These are phyloP conservation scores for Trametes cingulata DNA, from an alignment of 768 basidiomycete genomes.

Conservation along the genomic window DNA sequence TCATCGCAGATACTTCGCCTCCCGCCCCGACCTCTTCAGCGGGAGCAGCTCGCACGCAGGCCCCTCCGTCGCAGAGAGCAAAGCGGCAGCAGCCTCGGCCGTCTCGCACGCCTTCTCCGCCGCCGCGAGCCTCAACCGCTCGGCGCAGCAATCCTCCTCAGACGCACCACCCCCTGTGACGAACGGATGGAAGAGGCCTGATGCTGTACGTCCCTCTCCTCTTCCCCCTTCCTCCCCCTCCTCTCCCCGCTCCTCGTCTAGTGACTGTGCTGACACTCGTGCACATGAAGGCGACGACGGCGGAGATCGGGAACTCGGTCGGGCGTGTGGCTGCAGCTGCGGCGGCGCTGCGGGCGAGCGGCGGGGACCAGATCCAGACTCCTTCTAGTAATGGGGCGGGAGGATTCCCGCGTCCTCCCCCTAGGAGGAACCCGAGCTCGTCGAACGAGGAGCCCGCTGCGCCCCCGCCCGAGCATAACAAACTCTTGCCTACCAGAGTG, in stretches of 20 bases:
- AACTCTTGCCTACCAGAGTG: conserved; percentile 28
- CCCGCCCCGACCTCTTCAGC: conserved; percentile 63
- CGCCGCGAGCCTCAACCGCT: neutral
- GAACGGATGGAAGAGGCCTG: conserved; percentile 21
- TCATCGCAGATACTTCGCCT: conserved; percentile 62
- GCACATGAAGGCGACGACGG: conserved; percentile 24
- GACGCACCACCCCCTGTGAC: conserved; percentile 5
- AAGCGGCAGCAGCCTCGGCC: conserved; percentile 22
- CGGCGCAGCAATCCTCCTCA: neutral
- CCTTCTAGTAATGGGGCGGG: neutral
- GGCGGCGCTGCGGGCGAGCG: conserved; percentile 37
- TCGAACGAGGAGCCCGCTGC: conserved; percentile 20
- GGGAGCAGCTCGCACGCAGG: conserved; percentile 1
- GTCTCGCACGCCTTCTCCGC: conserved; percentile 21
- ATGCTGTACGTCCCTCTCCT: conserved; percentile 39
- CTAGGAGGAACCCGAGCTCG: conserved; percentile 21
- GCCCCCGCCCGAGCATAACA: conserved; percentile 13
- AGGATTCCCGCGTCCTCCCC: conserved; percentile 31
- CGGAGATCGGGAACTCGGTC: conserved; percentile 42
- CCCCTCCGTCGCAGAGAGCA: neutral
- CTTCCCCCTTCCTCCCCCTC: neutral
- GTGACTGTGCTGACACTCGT: neutral
- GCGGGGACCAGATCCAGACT: conserved; percentile 4
- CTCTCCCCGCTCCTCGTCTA: too few relatives aligned
- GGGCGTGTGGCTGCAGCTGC: conserved; percentile 63